Conservation (phyloP, 768 basidiomycete species). For the Kwoniella heveanensis region DNA sequence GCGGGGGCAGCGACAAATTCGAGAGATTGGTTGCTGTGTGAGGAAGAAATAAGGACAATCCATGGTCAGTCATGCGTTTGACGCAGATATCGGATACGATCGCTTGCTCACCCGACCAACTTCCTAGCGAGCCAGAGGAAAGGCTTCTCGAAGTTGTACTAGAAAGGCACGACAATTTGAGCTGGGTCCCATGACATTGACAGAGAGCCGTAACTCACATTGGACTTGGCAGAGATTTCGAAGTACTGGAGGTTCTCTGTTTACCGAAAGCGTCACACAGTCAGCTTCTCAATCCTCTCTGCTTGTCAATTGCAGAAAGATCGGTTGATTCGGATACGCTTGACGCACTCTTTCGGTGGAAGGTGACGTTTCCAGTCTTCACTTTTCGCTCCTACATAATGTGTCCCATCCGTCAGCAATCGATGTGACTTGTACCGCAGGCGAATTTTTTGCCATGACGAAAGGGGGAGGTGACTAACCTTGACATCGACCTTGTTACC, state of each 20-base stretch:
- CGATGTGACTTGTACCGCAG: too few relatives aligned
- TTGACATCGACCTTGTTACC: constrained; percentile 99
- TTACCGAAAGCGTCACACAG: not conserved
- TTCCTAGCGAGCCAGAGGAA: constrained; percentile 99
- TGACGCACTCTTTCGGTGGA: constrained; percentile 85
- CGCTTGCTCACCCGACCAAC: constrained; percentile 78
- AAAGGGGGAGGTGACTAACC: constrained; percentile 60
- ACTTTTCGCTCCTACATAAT: constrained; percentile 90
- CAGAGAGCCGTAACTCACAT: too few relatives aligned
- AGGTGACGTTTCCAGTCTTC: constrained; percentile 96
- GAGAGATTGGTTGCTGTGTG: constrained; percentile 78
- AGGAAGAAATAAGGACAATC: too few relatives aligned
- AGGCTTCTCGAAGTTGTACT: constrained; percentile 98
- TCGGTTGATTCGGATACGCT: not conserved
- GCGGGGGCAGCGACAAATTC: constrained; percentile 98
- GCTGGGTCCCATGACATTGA: too few relatives aligned
- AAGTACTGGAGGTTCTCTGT: constrained; percentile 94
- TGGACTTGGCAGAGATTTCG: constrained; percentile 99
- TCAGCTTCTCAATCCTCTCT: not conserved
- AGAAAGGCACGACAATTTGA: not conserved
- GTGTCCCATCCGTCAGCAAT: constrained; percentile 10
- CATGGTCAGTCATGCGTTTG: too few relatives aligned
- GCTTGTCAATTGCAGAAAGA: too few relatives aligned
- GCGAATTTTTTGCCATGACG: constrained; percentile 4
- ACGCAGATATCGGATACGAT: too few relatives aligned